Evolutionary conservation across 331 rosid species (phyloP).

Genomic region (Malus hybrid): DNA sequence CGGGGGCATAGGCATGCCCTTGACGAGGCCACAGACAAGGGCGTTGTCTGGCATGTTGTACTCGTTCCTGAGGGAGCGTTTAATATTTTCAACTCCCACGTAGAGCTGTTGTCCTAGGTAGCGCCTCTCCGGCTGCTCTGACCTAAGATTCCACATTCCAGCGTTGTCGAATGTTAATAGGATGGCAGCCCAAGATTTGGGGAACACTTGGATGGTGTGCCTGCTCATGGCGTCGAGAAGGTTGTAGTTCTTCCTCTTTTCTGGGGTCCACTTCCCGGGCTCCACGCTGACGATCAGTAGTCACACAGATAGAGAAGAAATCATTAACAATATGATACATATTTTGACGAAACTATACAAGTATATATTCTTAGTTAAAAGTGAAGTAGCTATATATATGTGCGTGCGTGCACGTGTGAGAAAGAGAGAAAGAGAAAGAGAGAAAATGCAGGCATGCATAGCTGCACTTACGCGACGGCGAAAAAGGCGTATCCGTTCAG

Average conservation of each 20-base stretch:
- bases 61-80: slow-evolving; percentile 52
- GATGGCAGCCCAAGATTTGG: slow-evolving; percentile 73
- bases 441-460: neutral
- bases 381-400: neutral
- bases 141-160: slow-evolving; percentile 77
- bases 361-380: neutral
- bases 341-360: too few relatives aligned
- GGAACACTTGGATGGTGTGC: slow-evolving; percentile 66
- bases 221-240: slow-evolving; percentile 66
- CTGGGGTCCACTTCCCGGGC: slow-evolving; percentile 65
- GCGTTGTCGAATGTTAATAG: slow-evolving; percentile 54
- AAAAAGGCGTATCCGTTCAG: slow-evolving; percentile 62
- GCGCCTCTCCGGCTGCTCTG: slow-evolving; percentile 42
- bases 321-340: neutral
- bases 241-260: slow-evolving; percentile 46
- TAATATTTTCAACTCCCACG: slow-evolving; percentile 36
- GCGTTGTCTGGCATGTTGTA: slow-evolving; percentile 42
- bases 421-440: neutral
- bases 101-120: slow-evolving; percentile 69
- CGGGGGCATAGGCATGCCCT: slow-evolving; percentile 42
- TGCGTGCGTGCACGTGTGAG: neutral
- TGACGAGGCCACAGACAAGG: slow-evolving; percentile 45
- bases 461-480: slow-evolving; percentile 46
- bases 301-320: neutral
- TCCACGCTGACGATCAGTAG: slow-evolving; percentile 28